These are phyloP conservation scores for Graphium sp. DNA, from an alignment of 2,329 filamentous ascomycete species.

Conservation along the genomic window DNA sequence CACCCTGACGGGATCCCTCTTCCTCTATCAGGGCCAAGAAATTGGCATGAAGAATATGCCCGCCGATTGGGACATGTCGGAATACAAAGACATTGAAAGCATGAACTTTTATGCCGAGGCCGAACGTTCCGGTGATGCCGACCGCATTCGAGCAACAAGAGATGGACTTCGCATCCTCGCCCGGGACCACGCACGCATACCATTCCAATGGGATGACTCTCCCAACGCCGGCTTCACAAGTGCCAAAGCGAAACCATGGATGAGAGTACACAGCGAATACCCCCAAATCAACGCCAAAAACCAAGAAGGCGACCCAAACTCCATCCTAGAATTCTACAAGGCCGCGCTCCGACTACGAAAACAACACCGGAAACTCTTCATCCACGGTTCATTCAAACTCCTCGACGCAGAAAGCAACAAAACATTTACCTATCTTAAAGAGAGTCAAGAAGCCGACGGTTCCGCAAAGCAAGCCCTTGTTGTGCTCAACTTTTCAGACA, in stretches of 20 bases:
- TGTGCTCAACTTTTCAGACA: slow-evolving; percentile 16
- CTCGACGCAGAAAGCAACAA: slow-evolving; percentile 29
- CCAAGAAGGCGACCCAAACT: slow-evolving; percentile 25
- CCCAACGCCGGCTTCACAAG: slow-evolving; percentile 44
- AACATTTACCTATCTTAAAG: slow-evolving; percentile 38
- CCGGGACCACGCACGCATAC: slow-evolving; percentile 46
- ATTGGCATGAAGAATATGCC: slow-evolving; percentile 44
- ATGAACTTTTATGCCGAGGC: slow-evolving; percentile 32
- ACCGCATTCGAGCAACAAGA: slow-evolving; percentile 26
- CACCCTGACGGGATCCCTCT: slow-evolving; percentile 34
- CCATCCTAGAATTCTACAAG: slow-evolving; percentile 44
- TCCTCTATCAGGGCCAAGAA: slow-evolving; percentile 44
- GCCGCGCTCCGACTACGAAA: slow-evolving; percentile 32
- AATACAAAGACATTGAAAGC: slow-evolving; percentile 37
- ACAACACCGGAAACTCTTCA: slow-evolving; percentile 37
- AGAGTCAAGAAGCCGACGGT: slow-evolving; percentile 8
- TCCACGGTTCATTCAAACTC: slow-evolving; percentile 43
- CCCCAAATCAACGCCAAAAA: slow-evolving; percentile 33
- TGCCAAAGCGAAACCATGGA: slow-evolving; percentile 37
- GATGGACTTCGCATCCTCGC: slow-evolving; percentile 37
- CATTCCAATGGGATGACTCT: slow-evolving; percentile 46
- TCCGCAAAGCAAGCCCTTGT: slow-evolving; percentile 17
- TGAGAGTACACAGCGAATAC: slow-evolving; percentile 46
- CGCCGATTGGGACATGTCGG: slow-evolving; percentile 27
- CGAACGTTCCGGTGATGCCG: slow-evolving; percentile 14